Conservation (phyloP, 1,284 basidiomycete species). For the Boletus calvinii region DNA sequence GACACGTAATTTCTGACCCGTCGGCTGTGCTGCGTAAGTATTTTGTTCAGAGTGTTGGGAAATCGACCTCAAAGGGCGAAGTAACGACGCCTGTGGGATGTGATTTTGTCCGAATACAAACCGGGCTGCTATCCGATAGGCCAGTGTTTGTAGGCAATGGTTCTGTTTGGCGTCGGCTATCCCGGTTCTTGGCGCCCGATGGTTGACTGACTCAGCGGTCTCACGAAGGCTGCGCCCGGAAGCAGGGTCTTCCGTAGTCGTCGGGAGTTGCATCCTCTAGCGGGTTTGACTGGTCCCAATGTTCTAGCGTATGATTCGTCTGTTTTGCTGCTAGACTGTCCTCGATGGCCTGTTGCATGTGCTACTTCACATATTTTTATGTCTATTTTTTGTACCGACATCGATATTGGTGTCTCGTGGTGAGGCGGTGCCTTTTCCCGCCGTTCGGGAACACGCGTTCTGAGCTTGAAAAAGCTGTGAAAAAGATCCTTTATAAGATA, state of each 20-base stretch:
- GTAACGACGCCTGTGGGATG: too few relatives aligned
- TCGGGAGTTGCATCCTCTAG: conserved; percentile 10
- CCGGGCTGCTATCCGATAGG: conserved; percentile 13
- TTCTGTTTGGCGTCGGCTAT: conserved; percentile 14
- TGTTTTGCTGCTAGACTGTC: background rate
- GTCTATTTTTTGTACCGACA: background rate
- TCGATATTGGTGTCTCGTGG: conserved; percentile 3
- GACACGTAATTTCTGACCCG: background rate
- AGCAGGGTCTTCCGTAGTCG: conserved; percentile 17
- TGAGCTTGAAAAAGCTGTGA: conserved; percentile 47
- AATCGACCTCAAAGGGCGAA: too few relatives aligned
- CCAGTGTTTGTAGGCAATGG: conserved; percentile 1
- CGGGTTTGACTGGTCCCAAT: background rate
- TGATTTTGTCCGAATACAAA: too few relatives aligned
- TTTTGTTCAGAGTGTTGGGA: too few relatives aligned
- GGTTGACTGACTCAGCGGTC: conserved; percentile 10
- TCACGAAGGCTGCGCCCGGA: conserved; percentile 14
- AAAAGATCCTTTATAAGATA: conserved; percentile 35
- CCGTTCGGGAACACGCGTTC: conserved; percentile 33
- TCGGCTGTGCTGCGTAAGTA: background rate
- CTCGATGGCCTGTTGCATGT: background rate
- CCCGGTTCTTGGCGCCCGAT: conserved; percentile 4
- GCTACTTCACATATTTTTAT: background rate
- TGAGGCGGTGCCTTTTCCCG: conserved; percentile 22
- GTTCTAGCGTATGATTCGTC: background rate